These are phyloP conservation scores for Ceratocystis diversiconidia DNA, from an alignment of 2,329 filamentous ascomycete species.

Conservation along the genomic window DNA sequence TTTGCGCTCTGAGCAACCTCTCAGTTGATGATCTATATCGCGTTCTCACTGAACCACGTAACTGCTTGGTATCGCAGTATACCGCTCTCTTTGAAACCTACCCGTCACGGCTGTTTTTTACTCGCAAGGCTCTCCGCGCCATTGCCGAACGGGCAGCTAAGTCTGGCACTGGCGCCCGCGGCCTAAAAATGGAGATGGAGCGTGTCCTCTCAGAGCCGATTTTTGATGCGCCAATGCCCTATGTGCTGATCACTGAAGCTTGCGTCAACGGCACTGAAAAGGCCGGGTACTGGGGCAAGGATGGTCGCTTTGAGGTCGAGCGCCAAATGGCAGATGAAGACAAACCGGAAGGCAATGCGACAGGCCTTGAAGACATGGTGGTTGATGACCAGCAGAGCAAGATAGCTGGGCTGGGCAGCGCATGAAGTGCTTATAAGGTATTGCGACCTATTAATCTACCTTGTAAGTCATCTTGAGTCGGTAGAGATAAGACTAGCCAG, in stretches of 20 bases:
- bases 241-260: constrained; percentile 57
- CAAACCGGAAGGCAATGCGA: constrained; percentile 18
- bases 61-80: constrained; percentile 79
- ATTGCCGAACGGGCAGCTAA: constrained; percentile 54
- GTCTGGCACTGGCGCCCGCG: constrained; percentile 61
- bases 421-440: constrained; percentile 23
- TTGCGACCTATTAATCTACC: not conserved
- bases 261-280: constrained; percentile 50
- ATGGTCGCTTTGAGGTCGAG: constrained; percentile 55
- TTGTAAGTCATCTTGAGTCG: not conserved
- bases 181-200: constrained; percentile 68
- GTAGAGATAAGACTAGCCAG: not conserved
- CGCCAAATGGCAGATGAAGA: constrained; percentile 53
- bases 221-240: constrained; percentile 65
- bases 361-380: constrained; percentile 10
- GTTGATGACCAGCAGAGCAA: constrained; percentile 26
- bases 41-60: constrained; percentile 83
- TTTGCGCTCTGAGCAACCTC: constrained; percentile 70
- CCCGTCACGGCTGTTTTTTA: constrained; percentile 72
- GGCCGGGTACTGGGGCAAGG: constrained; percentile 51
- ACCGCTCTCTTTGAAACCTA: constrained; percentile 69
- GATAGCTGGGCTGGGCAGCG: constrained; percentile 35
- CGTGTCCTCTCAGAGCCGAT: constrained; percentile 64
- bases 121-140: constrained; percentile 62
- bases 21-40: constrained; percentile 55